Base-by-base conservation (phyloP, 2,329 filamentous ascomycete species). In the Clonostachys solani region DNA sequence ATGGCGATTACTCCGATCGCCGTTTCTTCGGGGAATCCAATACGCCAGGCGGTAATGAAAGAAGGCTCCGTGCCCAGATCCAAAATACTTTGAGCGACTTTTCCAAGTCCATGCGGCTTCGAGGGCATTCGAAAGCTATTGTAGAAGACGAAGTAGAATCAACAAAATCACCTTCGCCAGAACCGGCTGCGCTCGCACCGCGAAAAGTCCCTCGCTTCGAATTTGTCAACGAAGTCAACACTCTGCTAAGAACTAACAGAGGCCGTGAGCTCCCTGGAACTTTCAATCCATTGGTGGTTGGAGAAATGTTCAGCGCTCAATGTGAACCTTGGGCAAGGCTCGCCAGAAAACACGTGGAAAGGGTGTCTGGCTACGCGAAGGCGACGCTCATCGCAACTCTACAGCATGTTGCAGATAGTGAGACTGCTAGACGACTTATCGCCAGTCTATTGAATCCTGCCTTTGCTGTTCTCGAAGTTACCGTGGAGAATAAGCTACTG, bases 231-330 rank as follows among this genome's bases (percentile, higher is more conserved):
- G 40, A 42, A 7, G 40, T 50, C 3, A 10, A 29, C 1, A 40
- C 36, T 38, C 17, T 59, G 6, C 57, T 65, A 42, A 33, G 47
- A 4, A 52, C 52, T 2, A 53, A 42, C 35, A 52, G 58, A n/a
- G 61, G 60, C 3, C 63, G 73, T 6, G 84, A 87, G 55, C 61
- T 87, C 0, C 78, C 80, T 0, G 80, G 83, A 0, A 79, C 69
- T 0, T 85, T 81, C 59, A 83, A 83, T 49, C 75, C 82, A 0
- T 57, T 80, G 46, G 64, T 86, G 10, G 71, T 87, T 1, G 65
- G 67, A 0, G 75, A 84, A 18, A 58, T 88, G 0, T 87, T 87
- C 56, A 64, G 64, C 17, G 73, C 83, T 42, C 81, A 87, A 48
- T 81, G 74, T 1, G 47, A 53, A 7, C 74, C 73, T 0, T 87